Evolutionary conservation across 2,329 filamentous ascomycete genomes (phyloP), one percentile per base, ranked within the genome.

Genomic region (Aspergillus brasiliensis): DNA sequence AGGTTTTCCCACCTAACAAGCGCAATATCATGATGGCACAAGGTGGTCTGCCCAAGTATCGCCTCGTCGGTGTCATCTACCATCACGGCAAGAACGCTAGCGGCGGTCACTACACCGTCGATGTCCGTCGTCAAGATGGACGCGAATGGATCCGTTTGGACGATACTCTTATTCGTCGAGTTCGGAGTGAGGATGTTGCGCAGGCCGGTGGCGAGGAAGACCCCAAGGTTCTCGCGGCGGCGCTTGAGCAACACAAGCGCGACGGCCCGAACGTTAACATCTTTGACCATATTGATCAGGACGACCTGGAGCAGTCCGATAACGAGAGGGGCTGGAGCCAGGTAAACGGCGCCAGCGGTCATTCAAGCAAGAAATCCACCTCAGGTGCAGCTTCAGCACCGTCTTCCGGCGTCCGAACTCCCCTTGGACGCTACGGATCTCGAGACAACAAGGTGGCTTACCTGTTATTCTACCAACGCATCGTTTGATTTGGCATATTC

Each of bases 381-480:
- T 76, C 78, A 51, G 71, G 77, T 8, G 90, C 88, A 40, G 82
- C 80, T 23, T 77, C 81, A 44, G 88, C 77, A 49, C 81, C 81
- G 21, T 78, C 81, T 31, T 82, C 79, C 83, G 86, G 80, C 65
- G 82, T 71, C 83, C 86, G 78, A 77, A 86, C 76, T 63, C 81
- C 73, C 82, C 86, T 78, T 48, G 77, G 77, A 58, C 75, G 77
- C 75, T 87, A 88, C 68, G 83, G 83, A 17, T 77, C 91, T 72
- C 92, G 91, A 77, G 94, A 98, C 76, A 97, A 94, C 83, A 97
- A 96, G 83, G 94, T 97, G 60, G 95, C 95, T 3, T 99, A 99
- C 78, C 86, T 99, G 66, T 80, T 99, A 72, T 96, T 99, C 79
- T 99, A 99, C 77, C 90, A 97, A 80, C 87, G 87, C 70, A 85